Base-by-base conservation (phyloP, 176 grass and related monocot species). In the Oryza meridionalis region DNA sequence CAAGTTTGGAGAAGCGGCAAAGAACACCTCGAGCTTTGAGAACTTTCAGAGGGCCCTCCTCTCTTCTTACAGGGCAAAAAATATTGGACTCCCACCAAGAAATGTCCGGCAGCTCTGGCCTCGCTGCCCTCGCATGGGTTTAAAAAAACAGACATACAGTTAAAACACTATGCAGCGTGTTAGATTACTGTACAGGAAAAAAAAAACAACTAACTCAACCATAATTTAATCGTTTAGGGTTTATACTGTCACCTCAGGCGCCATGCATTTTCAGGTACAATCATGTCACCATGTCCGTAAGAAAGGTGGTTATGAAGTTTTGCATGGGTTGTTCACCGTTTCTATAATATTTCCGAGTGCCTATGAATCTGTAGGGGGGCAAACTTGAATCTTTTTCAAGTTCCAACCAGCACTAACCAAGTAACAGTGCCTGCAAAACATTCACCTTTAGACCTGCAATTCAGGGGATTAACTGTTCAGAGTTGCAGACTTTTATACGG, bases 1-100 rank as follows among this genome's bases (percentile, higher is more conserved):
- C 68, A 73, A 78, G 73, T 46, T 40, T 82, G 58, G 67, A 81
- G 78, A 85, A 61, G 62, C 78, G 90, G 86, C 86, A 86, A 91
- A 85, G 82, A 70, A 82, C 73, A 70, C 82, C 90, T 88, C 90
- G 90, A 91, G 78, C 86, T 91, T 67, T 67, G 90, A 64, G 81
- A 91, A 24, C 82, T 91, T 78, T 77, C 37, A 33, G 44, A 82
- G 53, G 82, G 72, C 44, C 81, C 71, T 81, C 26, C 70, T 67
- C 71, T 68, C 45, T 82, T n/a, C 73, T 26, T 31, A 11, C 55
- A 46, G 67, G 47, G 29, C 76, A 68, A 84, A 68, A 82, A 78
- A 27, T 19, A 53, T 7, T 21, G 53, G 42, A 68, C 70, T 84
- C 42, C 76, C 85, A 90, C 81, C 65, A 87, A 6, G 70, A 87